These are phyloP conservation scores for Backusella liffmaniae DNA, from an alignment of 192 early-diverging fungal genomes.

Conservation along the genomic window DNA sequence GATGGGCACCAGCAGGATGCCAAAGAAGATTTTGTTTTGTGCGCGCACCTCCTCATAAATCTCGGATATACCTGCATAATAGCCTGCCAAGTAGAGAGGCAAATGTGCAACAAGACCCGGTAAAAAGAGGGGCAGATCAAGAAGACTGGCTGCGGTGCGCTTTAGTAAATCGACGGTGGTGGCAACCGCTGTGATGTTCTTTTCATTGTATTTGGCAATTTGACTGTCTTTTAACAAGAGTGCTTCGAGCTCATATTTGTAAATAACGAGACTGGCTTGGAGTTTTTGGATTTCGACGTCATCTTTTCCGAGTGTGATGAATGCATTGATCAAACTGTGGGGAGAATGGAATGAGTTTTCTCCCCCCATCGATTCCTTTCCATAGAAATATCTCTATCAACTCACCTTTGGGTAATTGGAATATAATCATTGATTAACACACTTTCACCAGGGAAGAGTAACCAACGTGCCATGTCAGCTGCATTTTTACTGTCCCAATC, in stretches of 20 bases:
- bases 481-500: constrained; percentile 45
- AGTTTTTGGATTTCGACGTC: constrained; percentile 24
- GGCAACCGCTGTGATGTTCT: constrained; percentile 24
- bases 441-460: constrained; percentile 41
- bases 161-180: constrained; percentile 29
- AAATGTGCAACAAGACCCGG: constrained; percentile 41
- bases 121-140: constrained; percentile 42
- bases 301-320: constrained; percentile 17
- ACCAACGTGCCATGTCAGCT: constrained; percentile 37
- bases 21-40: constrained; percentile 48
- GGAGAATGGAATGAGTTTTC: background rate
- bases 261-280: constrained; percentile 31
- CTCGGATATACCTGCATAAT: constrained; percentile 36
- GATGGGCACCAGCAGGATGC: constrained; percentile 28
- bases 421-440: constrained; percentile 39
- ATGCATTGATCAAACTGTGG: constrained; percentile 29
- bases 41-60: constrained; percentile 46
- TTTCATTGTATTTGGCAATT: constrained; percentile 40
- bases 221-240: constrained; percentile 32
- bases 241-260: constrained; percentile 30
- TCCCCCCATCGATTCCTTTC: no score
- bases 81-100: constrained; percentile 44
- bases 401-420: constrained; percentile 47
- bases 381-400: background rate
- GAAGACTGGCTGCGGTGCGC: constrained; percentile 16